These are phyloP conservation scores for Russula vinacea DNA, from an alignment of 768 basidiomycete genomes.

Conservation along the genomic window DNA sequence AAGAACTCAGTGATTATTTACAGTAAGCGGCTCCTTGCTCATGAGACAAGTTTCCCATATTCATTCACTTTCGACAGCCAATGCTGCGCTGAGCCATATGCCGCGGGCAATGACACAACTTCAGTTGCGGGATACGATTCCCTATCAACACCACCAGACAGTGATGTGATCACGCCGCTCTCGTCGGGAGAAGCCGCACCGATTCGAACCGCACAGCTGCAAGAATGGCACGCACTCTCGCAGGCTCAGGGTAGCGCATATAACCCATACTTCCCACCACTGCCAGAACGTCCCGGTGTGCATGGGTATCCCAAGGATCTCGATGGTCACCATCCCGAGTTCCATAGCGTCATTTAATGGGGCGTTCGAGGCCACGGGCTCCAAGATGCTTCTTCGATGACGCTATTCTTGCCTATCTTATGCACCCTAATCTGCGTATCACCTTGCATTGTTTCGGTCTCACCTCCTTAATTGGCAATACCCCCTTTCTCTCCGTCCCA, in stretches of 20 bases:
- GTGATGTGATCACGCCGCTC: slow-evolving; percentile 31
- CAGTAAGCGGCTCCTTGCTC: slow-evolving; percentile 20
- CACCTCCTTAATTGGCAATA: slow-evolving; percentile 27
- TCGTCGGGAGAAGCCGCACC: slow-evolving; percentile 30
- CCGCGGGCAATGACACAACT: slow-evolving; percentile 21
- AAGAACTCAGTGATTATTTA: slow-evolving; percentile 28
- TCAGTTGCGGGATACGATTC: slow-evolving; percentile 27
- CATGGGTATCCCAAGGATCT: slow-evolving; percentile 28
- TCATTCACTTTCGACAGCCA: slow-evolving; percentile 10
- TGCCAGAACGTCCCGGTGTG: slow-evolving; percentile 26
- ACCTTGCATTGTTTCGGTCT: slow-evolving; percentile 21
- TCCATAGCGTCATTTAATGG: slow-evolving; percentile 29
- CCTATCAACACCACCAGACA: slow-evolving; percentile 29
- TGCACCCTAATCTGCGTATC: slow-evolving; percentile 28
- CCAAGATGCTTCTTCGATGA: slow-evolving; percentile 23
- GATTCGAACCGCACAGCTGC: slow-evolving; percentile 28
- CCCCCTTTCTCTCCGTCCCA: slow-evolving; percentile 25
- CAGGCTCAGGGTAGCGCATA: slow-evolving; percentile 29
- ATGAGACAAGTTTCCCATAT: neutral
- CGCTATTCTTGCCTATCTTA: slow-evolving; percentile 31
- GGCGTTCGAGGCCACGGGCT: slow-evolving; percentile 25
- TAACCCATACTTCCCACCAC: slow-evolving; percentile 31
- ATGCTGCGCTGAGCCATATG: slow-evolving; percentile 22
- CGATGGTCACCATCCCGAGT: slow-evolving; percentile 24
- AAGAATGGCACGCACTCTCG: slow-evolving; percentile 30